Percentiles rank a stretch among this genome's conserved stretches.
phyloP scores from a whole-genome alignment of 2,329 filamentous ascomycete species.

The Penicillium sclerotiorum region DNA sequence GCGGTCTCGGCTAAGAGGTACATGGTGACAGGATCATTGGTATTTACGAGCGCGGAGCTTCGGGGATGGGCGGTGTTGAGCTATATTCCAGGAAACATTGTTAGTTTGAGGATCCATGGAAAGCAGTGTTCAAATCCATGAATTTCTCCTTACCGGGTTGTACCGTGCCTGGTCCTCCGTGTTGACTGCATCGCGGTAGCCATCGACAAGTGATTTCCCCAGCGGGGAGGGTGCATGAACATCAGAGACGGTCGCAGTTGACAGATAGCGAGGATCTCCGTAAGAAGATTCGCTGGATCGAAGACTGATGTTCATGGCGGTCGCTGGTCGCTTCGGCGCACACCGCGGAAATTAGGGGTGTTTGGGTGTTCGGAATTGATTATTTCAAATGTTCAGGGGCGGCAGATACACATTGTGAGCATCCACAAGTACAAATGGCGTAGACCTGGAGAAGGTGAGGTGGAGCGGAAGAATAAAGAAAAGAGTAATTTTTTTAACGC shows the following conservation, averaged over 20 bases:
- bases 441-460: background rate
- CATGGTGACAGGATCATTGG: slow-evolving; percentile 70
- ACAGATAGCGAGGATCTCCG: slow-evolving; percentile 43
- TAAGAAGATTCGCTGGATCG: slow-evolving; percentile 46
- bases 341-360: slow-evolving; percentile 1
- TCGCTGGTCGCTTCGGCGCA: slow-evolving; percentile 13
- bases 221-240: slow-evolving; percentile 35
- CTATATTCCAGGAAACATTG: slow-evolving; percentile 53
- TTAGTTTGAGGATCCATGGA: background rate
- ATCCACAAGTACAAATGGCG: background rate
- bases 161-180: slow-evolving; percentile 57
- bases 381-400: slow-evolving; percentile 20
- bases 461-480: no score
- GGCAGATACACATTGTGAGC: slow-evolving; percentile 21
- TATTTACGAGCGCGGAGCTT: slow-evolving; percentile 43
- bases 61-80: slow-evolving; percentile 49
- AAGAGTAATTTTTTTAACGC: no score
- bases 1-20: slow-evolving; percentile 94
- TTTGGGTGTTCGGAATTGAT: slow-evolving; percentile 8
- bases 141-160: slow-evolving; percentile 56
- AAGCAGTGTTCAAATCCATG: background rate
- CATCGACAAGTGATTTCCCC: slow-evolving; percentile 58
- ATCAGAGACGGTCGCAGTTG: slow-evolving; percentile 36
- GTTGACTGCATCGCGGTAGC: slow-evolving; percentile 61
- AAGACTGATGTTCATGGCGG: slow-evolving; percentile 40